Conservation (phyloP, 768 basidiomycete species). For the Fomitopsis serialis region DNA sequence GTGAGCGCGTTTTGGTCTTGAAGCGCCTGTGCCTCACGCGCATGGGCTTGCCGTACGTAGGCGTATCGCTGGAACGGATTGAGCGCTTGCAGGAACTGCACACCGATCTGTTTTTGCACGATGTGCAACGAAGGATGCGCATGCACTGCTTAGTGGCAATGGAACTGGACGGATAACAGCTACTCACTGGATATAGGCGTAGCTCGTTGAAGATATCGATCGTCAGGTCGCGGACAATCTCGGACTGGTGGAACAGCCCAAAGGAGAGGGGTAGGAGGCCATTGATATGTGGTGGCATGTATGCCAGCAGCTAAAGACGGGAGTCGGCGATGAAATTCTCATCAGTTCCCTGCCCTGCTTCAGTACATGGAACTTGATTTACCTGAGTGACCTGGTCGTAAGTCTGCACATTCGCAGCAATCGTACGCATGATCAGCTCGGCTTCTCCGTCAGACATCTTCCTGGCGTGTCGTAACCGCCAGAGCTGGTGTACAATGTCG, state of each 20-base stretch:
- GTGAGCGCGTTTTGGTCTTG: conserved; percentile 31
- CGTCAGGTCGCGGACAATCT: conserved; percentile 69
- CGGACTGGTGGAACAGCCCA: conserved; percentile 85
- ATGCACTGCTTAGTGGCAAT: too few relatives aligned
- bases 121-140: conserved; percentile 3
- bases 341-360: neutral
- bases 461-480: conserved; percentile 70
- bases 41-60: conserved; percentile 78
- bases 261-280: conserved; percentile 85
- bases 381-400: conserved; percentile 94
- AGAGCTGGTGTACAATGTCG: conserved; percentile 84
- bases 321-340: neutral
- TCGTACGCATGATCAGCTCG: conserved; percentile 63
- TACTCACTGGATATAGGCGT: conserved; percentile 66
- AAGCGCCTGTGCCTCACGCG: conserved; percentile 39
- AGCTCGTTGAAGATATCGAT: conserved; percentile 83
- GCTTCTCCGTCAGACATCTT: conserved; percentile 70
- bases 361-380: conserved; percentile 12
- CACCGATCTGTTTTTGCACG: conserved; percentile 54
- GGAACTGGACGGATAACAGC: conserved; percentile 5
- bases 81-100: conserved; percentile 67
- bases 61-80: conserved; percentile 90
- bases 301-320: conserved; percentile 65
- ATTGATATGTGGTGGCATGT: conserved; percentile 67
- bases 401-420: conserved; percentile 65